Evolutionary conservation across 2,329 filamentous ascomycete species (phyloP), one percentile per base, ranked within the genome.

Genomic region (Fusarium mundagurra): DNA sequence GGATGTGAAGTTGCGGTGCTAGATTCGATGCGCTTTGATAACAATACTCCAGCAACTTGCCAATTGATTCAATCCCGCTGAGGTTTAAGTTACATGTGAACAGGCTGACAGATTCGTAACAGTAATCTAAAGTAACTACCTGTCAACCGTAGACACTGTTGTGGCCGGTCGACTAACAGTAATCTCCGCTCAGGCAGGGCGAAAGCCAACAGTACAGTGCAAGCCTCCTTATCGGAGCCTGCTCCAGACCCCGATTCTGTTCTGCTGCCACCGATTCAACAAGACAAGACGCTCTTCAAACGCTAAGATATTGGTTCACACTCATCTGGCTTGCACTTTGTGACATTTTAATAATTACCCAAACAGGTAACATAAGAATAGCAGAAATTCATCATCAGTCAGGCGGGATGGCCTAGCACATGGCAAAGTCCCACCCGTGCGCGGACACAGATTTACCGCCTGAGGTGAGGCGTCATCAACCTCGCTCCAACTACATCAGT

Each of bases 401-500:
- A 60, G 57, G 50, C 50, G 68, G 45, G 62, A 63, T 73, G 55
- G 53, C 72, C 59, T 65, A 72, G 69, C 72, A 72, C 66, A 60
- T 44, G 36, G 27, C 48, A 65, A 57, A 77, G 72, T 74, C 65
- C 67, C 76, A 74, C 70, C 39, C 33, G 22, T 55, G 54, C 58
- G 53, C 67, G 60, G 65, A 66, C 48, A 73, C 64, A 61, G 34
- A 62, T 67, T 71, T 75, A 58, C 68, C 72, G 63, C 64, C 69
- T 71, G 72, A 61, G 65, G 61, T 64, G 76, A 73, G 72, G 77
- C 67, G 76, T 77, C 76, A 76, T 77, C 68, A 63, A 69, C 44
- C 60, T 78, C 76, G 72, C 72, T 75, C 75, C 67, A 66, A 65
- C 67, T 60, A 65, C 51, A 77, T 78, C 77, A 77, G 77, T 78